Evolutionary conservation across 192 early-diverging fungal species (phyloP).

Genomic region (Polychytrium aggregatum): DNA sequence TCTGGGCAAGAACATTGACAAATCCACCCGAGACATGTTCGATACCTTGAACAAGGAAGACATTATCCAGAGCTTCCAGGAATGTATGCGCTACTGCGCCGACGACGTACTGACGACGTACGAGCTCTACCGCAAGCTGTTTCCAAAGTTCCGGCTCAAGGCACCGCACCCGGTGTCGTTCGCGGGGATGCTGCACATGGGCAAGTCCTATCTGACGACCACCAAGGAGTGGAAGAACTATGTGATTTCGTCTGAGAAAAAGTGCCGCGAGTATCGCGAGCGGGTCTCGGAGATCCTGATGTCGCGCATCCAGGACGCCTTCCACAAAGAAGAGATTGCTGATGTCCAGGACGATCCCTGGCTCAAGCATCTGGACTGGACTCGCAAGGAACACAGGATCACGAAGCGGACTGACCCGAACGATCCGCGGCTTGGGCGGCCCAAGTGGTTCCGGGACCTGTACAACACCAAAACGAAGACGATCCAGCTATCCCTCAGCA

Average conservation of each 20-base stretch:
- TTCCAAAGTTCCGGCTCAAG: constrained; percentile 58
- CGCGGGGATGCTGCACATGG: constrained; percentile 82
- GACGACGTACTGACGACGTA: constrained; percentile 73
- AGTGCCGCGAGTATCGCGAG: constrained; percentile 11
- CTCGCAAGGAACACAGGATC: constrained; percentile 20
- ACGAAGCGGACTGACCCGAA: no score
- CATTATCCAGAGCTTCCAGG: constrained; percentile 41
- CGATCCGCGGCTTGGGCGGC: constrained; percentile 9
- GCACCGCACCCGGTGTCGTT: constrained; percentile 94
- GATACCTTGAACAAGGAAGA: constrained; percentile 25
- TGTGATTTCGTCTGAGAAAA: constrained; percentile 39
- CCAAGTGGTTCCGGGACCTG: constrained; percentile 66
- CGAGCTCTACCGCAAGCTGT: constrained; percentile 53
- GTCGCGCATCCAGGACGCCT: no score
- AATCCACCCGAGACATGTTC: constrained; percentile 22
- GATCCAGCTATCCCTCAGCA: no score
- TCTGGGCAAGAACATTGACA: constrained; percentile 37
- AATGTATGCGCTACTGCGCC: constrained; percentile 74
- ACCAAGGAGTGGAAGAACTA: constrained; percentile 72
- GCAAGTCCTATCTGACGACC: constrained; percentile 70
- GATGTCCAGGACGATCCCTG: constrained; percentile 74
- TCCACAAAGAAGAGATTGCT: no score
- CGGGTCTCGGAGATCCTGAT: no score
- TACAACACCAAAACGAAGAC: constrained; percentile 63
- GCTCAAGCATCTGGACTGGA: constrained; percentile 68